These are phyloP conservation scores for Fomitopsis pinicola DNA, from an alignment of 1,284 basidiomycete species.

Conservation along the genomic window DNA sequence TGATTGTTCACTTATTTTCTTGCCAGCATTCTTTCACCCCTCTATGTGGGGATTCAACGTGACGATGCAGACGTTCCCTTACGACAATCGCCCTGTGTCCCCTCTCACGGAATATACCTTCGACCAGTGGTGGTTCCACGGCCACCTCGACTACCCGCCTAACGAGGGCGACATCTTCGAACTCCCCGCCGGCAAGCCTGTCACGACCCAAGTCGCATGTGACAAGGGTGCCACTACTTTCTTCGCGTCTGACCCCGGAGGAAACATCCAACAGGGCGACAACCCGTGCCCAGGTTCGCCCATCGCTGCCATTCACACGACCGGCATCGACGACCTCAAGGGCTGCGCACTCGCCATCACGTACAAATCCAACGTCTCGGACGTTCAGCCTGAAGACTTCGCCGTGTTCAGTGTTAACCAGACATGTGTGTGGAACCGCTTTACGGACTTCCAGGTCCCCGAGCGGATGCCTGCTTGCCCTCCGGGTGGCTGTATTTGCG, in stretches of 20 bases:
- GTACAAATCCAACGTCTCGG: conserved; percentile 56
- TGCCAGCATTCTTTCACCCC: conserved; percentile 30
- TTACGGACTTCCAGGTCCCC: conserved; percentile 67
- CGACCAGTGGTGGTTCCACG: conserved; percentile 72
- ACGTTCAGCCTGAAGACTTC: conserved; percentile 64
- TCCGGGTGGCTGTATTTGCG: conserved; percentile 59
- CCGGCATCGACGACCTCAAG: conserved; percentile 48
- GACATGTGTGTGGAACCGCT: conserved; percentile 65
- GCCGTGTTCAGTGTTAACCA: conserved; percentile 72
- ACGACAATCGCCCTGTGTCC: conserved; percentile 34
- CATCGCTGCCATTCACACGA: conserved; percentile 48
- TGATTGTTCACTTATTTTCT: not conserved
- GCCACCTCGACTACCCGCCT: conserved; percentile 56
- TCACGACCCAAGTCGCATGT: conserved; percentile 54
- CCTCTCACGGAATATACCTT: conserved; percentile 44
- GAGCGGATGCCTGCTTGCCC: conserved; percentile 68
- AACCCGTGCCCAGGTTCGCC: conserved; percentile 49
- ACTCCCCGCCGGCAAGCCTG: conserved; percentile 50
- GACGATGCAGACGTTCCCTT: conserved; percentile 45
- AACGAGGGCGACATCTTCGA: conserved; percentile 52
- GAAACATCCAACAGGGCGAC: conserved; percentile 44
- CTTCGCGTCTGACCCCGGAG: conserved; percentile 44
- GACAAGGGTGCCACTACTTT: conserved; percentile 55
- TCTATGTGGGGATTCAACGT: conserved; percentile 56
- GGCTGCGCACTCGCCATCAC: conserved; percentile 72